phyloP scores from a whole-genome alignment of 106 monocot genomes.

The Iris macrosiphon region DNA sequence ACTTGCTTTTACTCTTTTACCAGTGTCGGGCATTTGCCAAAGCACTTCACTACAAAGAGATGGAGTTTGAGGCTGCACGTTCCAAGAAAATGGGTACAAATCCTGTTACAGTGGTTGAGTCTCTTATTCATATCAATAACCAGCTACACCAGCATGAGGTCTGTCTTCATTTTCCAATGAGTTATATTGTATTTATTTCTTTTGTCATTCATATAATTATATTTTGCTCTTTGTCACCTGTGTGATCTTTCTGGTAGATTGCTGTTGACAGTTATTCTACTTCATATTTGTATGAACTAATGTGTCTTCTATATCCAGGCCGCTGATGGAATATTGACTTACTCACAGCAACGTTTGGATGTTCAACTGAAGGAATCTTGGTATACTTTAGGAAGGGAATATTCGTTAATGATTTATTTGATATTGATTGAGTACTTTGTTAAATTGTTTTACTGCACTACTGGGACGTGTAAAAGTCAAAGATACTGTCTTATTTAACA shows the following conservation, averaged over 20 bases:
- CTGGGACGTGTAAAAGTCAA: no score
- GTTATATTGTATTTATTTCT: no score
- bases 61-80: slow-evolving; percentile 96
- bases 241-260: not conserved
- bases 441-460: no score
- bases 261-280: not conserved
- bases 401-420: no score
- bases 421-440: no score
- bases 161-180: slow-evolving; percentile 5
- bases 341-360: slow-evolving; percentile 87
- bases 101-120: slow-evolving; percentile 95
- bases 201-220: not conserved
- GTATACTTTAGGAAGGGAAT: no score
- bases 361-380: slow-evolving; percentile 99
- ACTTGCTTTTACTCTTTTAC: not conserved
- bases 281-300: not conserved
- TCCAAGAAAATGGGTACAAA: slow-evolving; percentile 96
- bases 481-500: no score
- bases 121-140: slow-evolving; percentile 98
- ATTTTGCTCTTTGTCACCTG: not conserved
- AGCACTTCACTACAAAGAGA: slow-evolving; percentile 99
- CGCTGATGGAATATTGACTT: slow-evolving; percentile 95
- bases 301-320: slow-evolving; percentile 41
- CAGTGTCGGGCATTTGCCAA: slow-evolving; percentile 99
- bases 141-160: slow-evolving; percentile 99